Percentiles rank a stretch among this genome's conserved stretches.
phyloP scores from a whole-genome alignment of 768 basidiomycete genomes.

The Boletus reticulatus region DNA sequence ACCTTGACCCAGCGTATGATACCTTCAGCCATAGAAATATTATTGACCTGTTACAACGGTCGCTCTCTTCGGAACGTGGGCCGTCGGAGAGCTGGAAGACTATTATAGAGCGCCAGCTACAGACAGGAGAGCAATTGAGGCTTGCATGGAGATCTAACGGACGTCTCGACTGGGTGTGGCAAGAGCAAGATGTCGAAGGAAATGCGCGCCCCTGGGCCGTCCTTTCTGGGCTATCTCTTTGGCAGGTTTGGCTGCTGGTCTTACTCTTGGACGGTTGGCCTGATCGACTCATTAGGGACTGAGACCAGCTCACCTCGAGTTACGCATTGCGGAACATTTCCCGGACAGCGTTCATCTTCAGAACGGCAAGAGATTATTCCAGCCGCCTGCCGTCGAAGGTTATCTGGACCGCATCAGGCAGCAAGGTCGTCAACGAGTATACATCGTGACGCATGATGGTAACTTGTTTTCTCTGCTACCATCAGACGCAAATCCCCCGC shows the following conservation, averaged over 20 bases:
- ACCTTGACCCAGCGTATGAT: conserved; percentile 40
- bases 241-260: conserved; percentile 48
- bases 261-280: conserved; percentile 1
- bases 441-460: conserved; percentile 71
- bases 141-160: conserved; percentile 77
- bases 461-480: conserved; percentile 61
- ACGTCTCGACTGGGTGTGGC: conserved; percentile 85
- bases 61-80: conserved; percentile 42
- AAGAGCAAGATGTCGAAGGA: conserved; percentile 63
- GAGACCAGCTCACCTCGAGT: conserved; percentile 58
- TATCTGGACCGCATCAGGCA: conserved; percentile 73
- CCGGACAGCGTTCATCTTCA: conserved; percentile 43
- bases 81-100: conserved; percentile 53
- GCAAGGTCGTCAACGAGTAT: conserved; percentile 56
- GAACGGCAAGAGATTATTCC: conserved; percentile 48
- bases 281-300: conserved; percentile 30
- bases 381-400: conserved; percentile 85
- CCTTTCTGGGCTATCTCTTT: conserved; percentile 71
- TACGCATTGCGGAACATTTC: conserved; percentile 72
- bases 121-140: conserved; percentile 57
- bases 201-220: conserved; percentile 66
- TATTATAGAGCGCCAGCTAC: conserved; percentile 52
- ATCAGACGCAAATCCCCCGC: conserved; percentile 60
- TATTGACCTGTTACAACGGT: conserved; percentile 56
- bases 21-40: conserved; percentile 63